Evolutionary conservation across 257 asterid species (phyloP).

Genomic region (Handroanthus guayacan): DNA sequence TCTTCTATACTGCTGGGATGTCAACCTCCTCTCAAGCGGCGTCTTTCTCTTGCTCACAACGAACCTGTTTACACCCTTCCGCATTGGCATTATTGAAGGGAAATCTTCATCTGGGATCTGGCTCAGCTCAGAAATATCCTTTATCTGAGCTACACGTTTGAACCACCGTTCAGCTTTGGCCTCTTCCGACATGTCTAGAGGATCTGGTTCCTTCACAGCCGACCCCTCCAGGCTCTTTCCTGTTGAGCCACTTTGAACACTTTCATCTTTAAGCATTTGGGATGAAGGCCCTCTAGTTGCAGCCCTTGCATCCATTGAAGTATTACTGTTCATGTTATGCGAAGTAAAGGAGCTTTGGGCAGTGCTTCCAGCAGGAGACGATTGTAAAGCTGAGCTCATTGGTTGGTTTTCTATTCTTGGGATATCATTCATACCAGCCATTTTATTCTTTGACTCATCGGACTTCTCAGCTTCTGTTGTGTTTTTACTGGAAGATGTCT

Average conservation of each 20-base stretch:
- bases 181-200: slow-evolving; percentile 95
- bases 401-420: slow-evolving; percentile 20
- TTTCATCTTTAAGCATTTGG: slow-evolving; percentile 39
- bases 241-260: slow-evolving; percentile 49
- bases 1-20: slow-evolving; percentile 76
- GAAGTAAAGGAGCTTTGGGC: slow-evolving; percentile 34
- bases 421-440: slow-evolving; percentile 16
- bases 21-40: slow-evolving; percentile 88
- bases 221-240: slow-evolving; percentile 84
- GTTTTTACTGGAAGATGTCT: slow-evolving; percentile 38
- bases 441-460: slow-evolving; percentile 27
- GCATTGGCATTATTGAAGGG: slow-evolving; percentile 96
- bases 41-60: slow-evolving; percentile 98
- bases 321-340: slow-evolving; percentile 19
- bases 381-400: slow-evolving; percentile 31
- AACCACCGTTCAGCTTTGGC: slow-evolving; percentile 98
- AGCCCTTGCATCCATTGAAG: neutral
- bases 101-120: slow-evolving; percentile 97
- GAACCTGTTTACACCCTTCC: slow-evolving; percentile 92
- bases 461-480: slow-evolving; percentile 30
- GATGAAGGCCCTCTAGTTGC: slow-evolving; percentile 25
- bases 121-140: slow-evolving; percentile 90
- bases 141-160: slow-evolving; percentile 88
- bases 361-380: slow-evolving; percentile 28
- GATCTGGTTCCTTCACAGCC: slow-evolving; percentile 75